A percentile compares a stretch with the other conserved stretches of the same genome.
Evolutionary conservation across 1,139 yeast genomes (phyloP).

Genomic region (Candida sp.): DNA sequence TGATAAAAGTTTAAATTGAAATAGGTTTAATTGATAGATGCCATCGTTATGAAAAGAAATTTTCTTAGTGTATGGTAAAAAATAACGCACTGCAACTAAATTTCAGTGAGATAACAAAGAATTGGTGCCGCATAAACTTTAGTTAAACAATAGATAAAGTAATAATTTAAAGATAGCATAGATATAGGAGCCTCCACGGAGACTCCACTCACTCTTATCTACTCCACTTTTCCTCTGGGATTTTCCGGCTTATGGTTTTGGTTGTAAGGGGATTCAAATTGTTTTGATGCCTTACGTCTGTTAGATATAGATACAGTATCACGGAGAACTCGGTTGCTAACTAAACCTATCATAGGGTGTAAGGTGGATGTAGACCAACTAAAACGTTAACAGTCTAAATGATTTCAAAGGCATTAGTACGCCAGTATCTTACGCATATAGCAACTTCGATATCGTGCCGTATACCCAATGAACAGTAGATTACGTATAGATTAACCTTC

Average conservation of each 20-base stretch:
- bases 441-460: too few relatives aligned
- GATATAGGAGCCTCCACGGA: background rate
- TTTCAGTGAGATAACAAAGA: background rate
- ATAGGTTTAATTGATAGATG: background rate
- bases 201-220: background rate
- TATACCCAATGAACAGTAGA: too few relatives aligned
- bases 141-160: background rate
- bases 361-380: background rate
- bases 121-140: background rate
- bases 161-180: background rate
- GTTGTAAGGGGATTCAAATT: background rate
- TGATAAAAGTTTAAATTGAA: background rate
- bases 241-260: background rate
- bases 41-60: background rate
- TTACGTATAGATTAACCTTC: too few relatives aligned
- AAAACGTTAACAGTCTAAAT: too few relatives aligned
- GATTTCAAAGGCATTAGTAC: too few relatives aligned
- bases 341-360: background rate
- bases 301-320: background rate
- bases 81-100: background rate
- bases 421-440: too few relatives aligned
- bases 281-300: too few relatives aligned
- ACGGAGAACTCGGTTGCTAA: background rate
- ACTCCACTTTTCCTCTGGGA: background rate
- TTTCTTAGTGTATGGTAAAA: background rate